Conservation (phyloP, 345 rosid species). For the Citrus glauca region DNA sequence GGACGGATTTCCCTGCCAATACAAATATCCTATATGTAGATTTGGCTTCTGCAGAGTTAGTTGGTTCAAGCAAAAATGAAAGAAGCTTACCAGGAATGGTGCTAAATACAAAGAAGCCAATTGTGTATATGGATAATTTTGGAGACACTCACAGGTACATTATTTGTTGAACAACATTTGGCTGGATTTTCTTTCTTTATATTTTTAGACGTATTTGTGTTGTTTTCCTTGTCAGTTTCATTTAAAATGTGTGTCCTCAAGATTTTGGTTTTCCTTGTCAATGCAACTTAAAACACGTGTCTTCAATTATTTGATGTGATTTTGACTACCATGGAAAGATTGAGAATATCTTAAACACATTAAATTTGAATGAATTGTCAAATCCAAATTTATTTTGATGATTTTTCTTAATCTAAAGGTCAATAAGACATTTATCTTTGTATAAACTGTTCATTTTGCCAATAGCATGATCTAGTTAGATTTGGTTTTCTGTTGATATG, state of each 20-base stretch:
- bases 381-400: neutral
- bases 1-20: slow-evolving; percentile 82
- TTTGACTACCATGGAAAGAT: neutral
- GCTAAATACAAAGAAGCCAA: slow-evolving; percentile 64
- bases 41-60: slow-evolving; percentile 57
- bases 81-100: slow-evolving; percentile 87
- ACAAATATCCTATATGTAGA: slow-evolving; percentile 88
- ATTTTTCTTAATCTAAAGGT: neutral
- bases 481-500: neutral
- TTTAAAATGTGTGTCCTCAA: neutral
- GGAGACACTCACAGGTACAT: slow-evolving; percentile 71
- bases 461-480: neutral
- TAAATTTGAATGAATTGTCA: neutral
- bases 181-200: slow-evolving; percentile 2
- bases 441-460: neutral
- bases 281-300: neutral
- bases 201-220: neutral
- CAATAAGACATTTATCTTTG: neutral
- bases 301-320: neutral
- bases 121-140: slow-evolving; percentile 54
- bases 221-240: neutral
- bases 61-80: slow-evolving; percentile 58
- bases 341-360: neutral
- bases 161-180: slow-evolving; percentile 1
- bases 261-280: neutral